These are phyloP conservation scores for Hymenoscyphus salicellus DNA, from an alignment of 2,329 filamentous ascomycete genomes.

Conservation along the genomic window DNA sequence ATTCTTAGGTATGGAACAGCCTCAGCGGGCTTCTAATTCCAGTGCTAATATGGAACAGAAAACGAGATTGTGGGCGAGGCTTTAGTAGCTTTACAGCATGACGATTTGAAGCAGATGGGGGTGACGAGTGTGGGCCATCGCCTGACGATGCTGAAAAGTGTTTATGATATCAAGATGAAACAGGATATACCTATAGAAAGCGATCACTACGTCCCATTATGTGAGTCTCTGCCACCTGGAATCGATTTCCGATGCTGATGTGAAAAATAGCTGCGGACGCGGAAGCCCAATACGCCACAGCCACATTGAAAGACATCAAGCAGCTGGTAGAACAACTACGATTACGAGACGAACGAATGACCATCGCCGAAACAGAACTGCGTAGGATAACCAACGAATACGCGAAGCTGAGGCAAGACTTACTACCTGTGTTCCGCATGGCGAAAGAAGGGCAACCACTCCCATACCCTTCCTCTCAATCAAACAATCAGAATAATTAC, in stretches of 20 bases:
- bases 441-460: conserved; percentile 90
- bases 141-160: conserved; percentile 88
- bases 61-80: conserved; percentile 94
- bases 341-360: conserved; percentile 86
- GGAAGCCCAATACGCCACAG: conserved; percentile 78
- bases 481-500: conserved; percentile 39
- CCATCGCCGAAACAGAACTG: conserved; percentile 77
- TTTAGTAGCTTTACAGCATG: conserved; percentile 81
- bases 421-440: conserved; percentile 84
- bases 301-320: conserved; percentile 89
- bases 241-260: conserved; percentile 22
- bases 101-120: conserved; percentile 93
- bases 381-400: conserved; percentile 85
- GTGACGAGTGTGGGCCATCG: conserved; percentile 90
- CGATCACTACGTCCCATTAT: conserved; percentile 89
- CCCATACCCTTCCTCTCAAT: conserved; percentile 47
- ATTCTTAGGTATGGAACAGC: conserved; percentile 67
- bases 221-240: conserved; percentile 52
- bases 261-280: conserved; percentile 72
- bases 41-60: conserved; percentile 53
- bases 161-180: conserved; percentile 93
- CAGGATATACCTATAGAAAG: conserved; percentile 88
- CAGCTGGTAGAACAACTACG: conserved; percentile 86
- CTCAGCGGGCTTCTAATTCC: conserved; percentile 6
- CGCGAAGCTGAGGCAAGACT: conserved; percentile 81